Base-by-base conservation (phyloP, 306 rosid species). In the Senna tora region DNA sequence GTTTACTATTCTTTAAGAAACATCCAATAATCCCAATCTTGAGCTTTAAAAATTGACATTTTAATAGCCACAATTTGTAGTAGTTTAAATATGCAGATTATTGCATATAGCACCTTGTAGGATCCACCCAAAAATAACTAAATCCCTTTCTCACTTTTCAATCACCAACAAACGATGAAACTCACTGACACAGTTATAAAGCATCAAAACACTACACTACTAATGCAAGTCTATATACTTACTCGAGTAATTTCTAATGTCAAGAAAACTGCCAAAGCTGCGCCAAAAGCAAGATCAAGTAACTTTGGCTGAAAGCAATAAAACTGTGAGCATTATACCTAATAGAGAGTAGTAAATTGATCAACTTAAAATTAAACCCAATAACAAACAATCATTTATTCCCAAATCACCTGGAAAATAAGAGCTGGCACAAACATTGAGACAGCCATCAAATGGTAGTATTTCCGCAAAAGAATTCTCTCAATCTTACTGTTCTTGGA, bases 391-490 rank as follows among this genome's bases (percentile, higher is more conserved):
- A 46, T 28, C 60, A 4, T 58, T 65, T 68, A 67, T 45, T 71
- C 67, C 75, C 59, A 72, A 72, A 70, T 83, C 75, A 93, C 98
- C 96, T 90, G 98, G 79, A 83, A 90, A 75, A 93, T 80, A 74
- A 93, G 93, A 75, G 98, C 98, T 65, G 98, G 98, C 66, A 80
- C 54, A 87, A 93, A 93, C 96, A 93, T 93, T 28, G 55, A 87
- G 66, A 93, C 98, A 50, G 98, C 98, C 96, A 93, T 79, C 68
- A 93, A 81, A 81, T 93, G 98, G 84, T 90, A 93, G 84, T 93
- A 93, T 67, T 90, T 93, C 49, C 96, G 88, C 72, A 93, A 85
- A 80, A 93, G 93, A 88, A 93, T 93, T 55, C 96, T 90, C 89
- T 93, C 98, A 28, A 88, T 83, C 90, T 79, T 93, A 81, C 96